A percentile compares a stretch with the other conserved stretches of the same genome.
Conservation (phyloP, 345 rosid genomes). For the Populus euphratica region DNA sequence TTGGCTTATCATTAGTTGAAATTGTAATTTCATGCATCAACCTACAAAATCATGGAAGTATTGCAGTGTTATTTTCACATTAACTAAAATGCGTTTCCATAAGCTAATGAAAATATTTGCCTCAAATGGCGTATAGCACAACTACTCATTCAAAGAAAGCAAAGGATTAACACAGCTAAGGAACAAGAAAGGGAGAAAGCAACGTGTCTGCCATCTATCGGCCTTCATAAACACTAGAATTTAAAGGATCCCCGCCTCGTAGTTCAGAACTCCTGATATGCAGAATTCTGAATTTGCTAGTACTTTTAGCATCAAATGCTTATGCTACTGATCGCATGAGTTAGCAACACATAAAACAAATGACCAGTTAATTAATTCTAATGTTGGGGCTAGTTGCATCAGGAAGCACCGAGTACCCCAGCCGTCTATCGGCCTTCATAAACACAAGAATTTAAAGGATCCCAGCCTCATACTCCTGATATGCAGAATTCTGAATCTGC, state of each 20-base stretch:
- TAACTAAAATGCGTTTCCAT: slow-evolving; percentile 2
- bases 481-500: no score
- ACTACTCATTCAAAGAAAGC: background rate
- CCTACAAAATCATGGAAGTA: slow-evolving; percentile 37
- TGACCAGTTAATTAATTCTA: background rate
- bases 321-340: background rate
- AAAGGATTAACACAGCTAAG: background rate
- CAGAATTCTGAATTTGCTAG: background rate
- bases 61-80: slow-evolving; percentile 8
- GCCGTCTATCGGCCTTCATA: background rate
- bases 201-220: background rate
- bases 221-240: background rate
- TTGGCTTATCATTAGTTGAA: slow-evolving; percentile 62
- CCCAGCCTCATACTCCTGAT: no score
- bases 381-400: background rate
- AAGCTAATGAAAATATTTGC: slow-evolving; percentile 5
- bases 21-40: slow-evolving; percentile 67
- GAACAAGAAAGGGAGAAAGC: background rate
- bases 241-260: background rate
- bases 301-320: background rate
- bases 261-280: background rate
- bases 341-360: background rate
- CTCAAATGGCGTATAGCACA: background rate
- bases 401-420: background rate
- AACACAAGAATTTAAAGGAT: no score